These are phyloP conservation scores for Raphidocelis subcapitata DNA, from an alignment of 139 green algal species.

Conservation along the genomic window DNA sequence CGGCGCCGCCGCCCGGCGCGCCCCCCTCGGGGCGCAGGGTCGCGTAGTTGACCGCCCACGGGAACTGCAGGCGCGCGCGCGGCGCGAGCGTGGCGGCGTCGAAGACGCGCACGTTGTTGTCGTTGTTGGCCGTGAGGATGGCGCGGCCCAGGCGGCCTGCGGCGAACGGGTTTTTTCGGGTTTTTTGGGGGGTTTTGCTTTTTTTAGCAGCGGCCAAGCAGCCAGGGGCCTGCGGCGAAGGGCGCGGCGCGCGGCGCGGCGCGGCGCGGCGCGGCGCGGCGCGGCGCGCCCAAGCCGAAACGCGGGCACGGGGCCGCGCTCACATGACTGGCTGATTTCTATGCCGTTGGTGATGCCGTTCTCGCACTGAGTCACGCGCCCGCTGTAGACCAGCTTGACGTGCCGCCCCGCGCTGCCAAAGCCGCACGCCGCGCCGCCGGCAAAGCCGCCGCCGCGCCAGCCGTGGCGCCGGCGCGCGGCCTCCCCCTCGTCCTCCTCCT, in stretches of 20 bases:
- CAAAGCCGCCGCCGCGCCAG: background rate
- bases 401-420: too few species aligned
- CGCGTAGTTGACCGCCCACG: constrained; percentile 91
- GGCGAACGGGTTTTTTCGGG: too few species aligned
- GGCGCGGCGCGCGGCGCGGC: too few species aligned
- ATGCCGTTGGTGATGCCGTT: constrained; percentile 97
- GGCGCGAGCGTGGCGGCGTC: constrained; percentile 32
- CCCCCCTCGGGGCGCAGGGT: constrained; percentile 34
- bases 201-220: constrained; percentile 14
- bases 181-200: too few species aligned
- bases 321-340: constrained; percentile 66
- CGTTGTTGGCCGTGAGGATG: constrained; percentile 88
- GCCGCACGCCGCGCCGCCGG: too few species aligned
- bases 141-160: constrained; percentile 12
- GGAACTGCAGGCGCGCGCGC: constrained; percentile 38
- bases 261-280: too few species aligned
- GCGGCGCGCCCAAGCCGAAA: too few species aligned
- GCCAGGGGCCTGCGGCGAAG: too few species aligned
- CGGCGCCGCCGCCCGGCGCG: constrained; percentile 24
- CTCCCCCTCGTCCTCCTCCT: background rate
- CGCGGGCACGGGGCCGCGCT: too few species aligned
- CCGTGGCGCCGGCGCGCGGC: background rate
- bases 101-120: constrained; percentile 65
- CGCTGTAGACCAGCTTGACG: constrained; percentile 30
- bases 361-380: constrained; percentile 56